These are phyloP conservation scores for Elymus sibiricus DNA, from an alignment of 176 grass and related monocot species.

Conservation along the genomic window DNA sequence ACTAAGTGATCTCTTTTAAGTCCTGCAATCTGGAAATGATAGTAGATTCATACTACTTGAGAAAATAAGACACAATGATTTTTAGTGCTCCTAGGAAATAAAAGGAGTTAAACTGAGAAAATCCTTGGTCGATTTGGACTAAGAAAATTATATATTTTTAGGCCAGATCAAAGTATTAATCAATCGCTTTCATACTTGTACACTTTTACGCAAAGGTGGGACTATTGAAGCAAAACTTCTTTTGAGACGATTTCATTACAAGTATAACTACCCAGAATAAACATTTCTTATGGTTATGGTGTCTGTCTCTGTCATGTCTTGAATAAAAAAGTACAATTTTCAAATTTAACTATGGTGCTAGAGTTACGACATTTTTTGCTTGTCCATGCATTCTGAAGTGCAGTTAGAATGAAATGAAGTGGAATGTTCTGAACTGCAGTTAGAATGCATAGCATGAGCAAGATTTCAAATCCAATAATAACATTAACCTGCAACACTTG, in stretches of 20 bases:
- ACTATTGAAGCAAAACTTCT: neutral
- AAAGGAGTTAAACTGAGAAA: neutral
- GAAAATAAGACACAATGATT: neutral
- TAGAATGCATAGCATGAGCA: conserved; percentile 7
- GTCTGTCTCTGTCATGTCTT: neutral
- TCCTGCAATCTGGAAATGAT: conserved; percentile 12
- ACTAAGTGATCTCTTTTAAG: conserved; percentile 37
- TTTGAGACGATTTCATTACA: neutral
- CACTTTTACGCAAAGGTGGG: neutral
- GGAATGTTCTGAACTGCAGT: neutral
- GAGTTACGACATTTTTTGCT: neutral
- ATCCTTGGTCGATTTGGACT: neutral
- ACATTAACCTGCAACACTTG: neutral
- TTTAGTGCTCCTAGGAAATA: neutral
- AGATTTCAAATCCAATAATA: neutral
- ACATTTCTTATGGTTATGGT: neutral
- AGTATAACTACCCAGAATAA: neutral
- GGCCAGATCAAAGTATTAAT: neutral
- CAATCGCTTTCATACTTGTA: neutral
- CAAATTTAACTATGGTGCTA: neutral
- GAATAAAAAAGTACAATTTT: neutral
- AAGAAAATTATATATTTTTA: neutral
- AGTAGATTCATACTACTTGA: conserved; percentile 13
- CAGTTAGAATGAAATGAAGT: neutral
- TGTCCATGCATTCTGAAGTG: neutral